phyloP scores from a whole-genome alignment of 176 grass and related monocot genomes.

The Phoenix roebelenii region DNA sequence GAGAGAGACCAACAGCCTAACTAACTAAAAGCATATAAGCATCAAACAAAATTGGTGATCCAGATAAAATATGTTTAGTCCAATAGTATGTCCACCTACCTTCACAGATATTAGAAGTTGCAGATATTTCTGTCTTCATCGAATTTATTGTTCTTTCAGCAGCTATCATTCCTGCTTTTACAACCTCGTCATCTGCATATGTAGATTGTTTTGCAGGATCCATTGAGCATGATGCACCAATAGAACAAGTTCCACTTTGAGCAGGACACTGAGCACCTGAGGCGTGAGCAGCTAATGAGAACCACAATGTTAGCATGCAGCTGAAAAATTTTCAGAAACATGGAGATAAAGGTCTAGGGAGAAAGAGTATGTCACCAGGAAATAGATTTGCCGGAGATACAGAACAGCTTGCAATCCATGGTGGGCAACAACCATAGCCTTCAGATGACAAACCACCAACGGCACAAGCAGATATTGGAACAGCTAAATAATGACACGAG shows the following conservation, averaged over 20 bases:
- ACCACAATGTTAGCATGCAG: background rate
- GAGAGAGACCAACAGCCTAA: no score
- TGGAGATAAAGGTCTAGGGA: no score
- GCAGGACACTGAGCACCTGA: conserved; percentile 29
- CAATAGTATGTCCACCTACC: conserved; percentile 7
- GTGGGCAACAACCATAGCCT: conserved; percentile 21
- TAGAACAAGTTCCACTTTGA: conserved; percentile 29
- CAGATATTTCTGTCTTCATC: conserved; percentile 34
- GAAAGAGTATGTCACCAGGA: background rate
- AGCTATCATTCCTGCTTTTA: conserved; percentile 40
- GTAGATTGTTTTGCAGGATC: conserved; percentile 22
- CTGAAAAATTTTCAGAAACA: no score
- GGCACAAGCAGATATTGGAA: conserved; percentile 38
- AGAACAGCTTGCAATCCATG: conserved; percentile 24
- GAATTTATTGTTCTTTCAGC: conserved; percentile 51
- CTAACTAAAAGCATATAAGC: no score
- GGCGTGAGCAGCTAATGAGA: background rate
- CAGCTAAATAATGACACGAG: conserved; percentile 37
- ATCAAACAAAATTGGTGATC: no score
- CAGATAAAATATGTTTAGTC: no score
- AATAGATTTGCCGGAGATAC: conserved; percentile 41
- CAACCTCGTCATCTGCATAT: conserved; percentile 22
- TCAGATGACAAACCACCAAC: conserved; percentile 25
- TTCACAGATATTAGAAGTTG: conserved; percentile 17
- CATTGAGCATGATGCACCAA: conserved; percentile 19